Base-by-base conservation (phyloP, 108 stramenopile genomes). In the Nitzschia sp. region DNA sequence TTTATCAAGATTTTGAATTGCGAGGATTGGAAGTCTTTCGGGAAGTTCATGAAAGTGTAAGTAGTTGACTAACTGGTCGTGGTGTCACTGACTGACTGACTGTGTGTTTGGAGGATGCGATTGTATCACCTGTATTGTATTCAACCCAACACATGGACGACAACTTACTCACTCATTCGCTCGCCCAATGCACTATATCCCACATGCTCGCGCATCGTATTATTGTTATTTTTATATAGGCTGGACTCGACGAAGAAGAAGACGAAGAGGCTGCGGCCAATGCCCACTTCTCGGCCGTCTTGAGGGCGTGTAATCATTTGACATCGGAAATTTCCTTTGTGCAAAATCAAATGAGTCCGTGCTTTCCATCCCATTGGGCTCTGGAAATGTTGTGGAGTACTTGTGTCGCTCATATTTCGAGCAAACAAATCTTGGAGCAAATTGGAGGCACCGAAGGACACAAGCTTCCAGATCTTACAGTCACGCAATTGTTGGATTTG, bases 401-500 rank as follows among this genome's bases (percentile, higher is more conserved):
- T 3, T 90, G 85, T 65, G 93, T 94, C 15, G 90, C 93, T 1
- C 88, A 89, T 53, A 89, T 94, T 1, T 89, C 88, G 38, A 89
- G 84, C 31, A 89, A 87, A 15, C 86, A 94, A 53, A 89, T 94
- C 53, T 57, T 94, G 31, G 89, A 94, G 35, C 90, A 94, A 60
- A 94, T 94, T 71, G 93, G 93, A 8, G 90, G 90, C 1, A 84
- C 81, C 28, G 89, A 94, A 46, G 93, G 90, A 9, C 83, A 86
- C 56, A 84, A 84, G 34, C 67, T 94, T 3, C 85, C 85, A 5
- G 83, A 86, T 58, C 58, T 91, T 22, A 89, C 87, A 27, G 88
- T 89, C 27, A 87, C 93, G 3, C 90, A 94, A 66, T 71, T 94
- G 25, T 71, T 94, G 21, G 93, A 94, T 66, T 57, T 94, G 33